phyloP scores from a whole-genome alignment of 495 filamentous ascomycete genomes.

The Aspergillus indologenus region DNA sequence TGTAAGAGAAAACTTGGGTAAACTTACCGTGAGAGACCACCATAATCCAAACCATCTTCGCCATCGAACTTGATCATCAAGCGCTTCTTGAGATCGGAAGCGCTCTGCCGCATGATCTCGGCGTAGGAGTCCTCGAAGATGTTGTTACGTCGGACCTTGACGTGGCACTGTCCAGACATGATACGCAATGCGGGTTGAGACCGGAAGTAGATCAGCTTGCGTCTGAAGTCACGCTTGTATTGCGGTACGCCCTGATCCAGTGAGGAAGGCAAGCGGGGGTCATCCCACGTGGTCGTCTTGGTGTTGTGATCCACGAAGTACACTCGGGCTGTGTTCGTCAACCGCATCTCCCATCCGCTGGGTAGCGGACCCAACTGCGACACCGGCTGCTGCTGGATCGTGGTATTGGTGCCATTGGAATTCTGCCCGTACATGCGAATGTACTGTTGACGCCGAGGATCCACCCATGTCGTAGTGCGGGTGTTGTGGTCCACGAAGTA shows the following conservation, averaged over 20 bases:
- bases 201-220: constrained; percentile 98
- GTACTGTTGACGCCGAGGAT: constrained; percentile 95
- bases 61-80: constrained; percentile 99
- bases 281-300: constrained; percentile 99
- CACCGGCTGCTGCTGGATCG: constrained; percentile 95
- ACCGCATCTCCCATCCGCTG: constrained; percentile 98
- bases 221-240: constrained; percentile 97
- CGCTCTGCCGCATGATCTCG: constrained; percentile 94
- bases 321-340: constrained; percentile 95
- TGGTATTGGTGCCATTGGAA: constrained; percentile 68
- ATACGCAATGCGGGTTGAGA: constrained; percentile 96
- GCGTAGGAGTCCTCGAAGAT: constrained; percentile 99
- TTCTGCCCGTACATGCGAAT: constrained; percentile 94
- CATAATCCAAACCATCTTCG: constrained; percentile 96
- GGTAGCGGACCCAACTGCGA: constrained; percentile 96
- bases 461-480: constrained; percentile 98
- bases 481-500: constrained; percentile 99
- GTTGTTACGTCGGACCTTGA: constrained; percentile 93
- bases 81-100: constrained; percentile 95
- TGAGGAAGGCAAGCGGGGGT: constrained; percentile 90
- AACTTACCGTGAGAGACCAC: constrained; percentile 80
- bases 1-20: neutral
- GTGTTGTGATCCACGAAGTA: constrained; percentile 99
- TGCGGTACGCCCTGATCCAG: constrained; percentile 98
- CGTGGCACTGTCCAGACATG: constrained; percentile 92